Evolutionary conservation across 108 stramenopile species (phyloP).

Genomic region (Cylindrotheca closterium): DNA sequence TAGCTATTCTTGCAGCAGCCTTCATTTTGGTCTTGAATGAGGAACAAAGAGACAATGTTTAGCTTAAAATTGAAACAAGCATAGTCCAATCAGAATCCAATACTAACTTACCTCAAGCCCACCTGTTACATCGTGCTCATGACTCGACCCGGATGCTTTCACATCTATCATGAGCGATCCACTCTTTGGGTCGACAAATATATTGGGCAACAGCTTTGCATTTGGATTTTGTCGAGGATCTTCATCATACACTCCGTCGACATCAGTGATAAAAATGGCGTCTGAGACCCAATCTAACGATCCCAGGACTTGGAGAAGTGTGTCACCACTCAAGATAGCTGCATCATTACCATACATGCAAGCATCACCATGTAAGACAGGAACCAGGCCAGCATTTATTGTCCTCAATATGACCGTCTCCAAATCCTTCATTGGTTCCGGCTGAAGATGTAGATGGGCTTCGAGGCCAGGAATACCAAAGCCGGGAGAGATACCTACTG

Average conservation of each 20-base stretch:
- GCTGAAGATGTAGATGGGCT: conserved; percentile 30
- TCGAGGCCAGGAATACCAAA: conserved; percentile 45
- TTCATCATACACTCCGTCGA: conserved; percentile 66
- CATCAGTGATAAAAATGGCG: conserved; percentile 76
- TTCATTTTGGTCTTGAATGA: conserved; percentile 46
- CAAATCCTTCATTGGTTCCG: conserved; percentile 22
- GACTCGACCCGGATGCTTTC: conserved; percentile 58
- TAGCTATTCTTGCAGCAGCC: conserved; percentile 54
- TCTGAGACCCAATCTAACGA: conserved; percentile 12
- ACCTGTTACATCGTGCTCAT: conserved; percentile 84
- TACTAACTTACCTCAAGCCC: conserved; percentile 47
- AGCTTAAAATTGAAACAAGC: neutral
- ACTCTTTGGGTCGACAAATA: conserved; percentile 39
- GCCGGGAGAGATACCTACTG: conserved; percentile 74
- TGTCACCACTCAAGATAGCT: conserved; percentile 74
- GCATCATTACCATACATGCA: conserved; percentile 62
- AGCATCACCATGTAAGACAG: conserved; percentile 84
- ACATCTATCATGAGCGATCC: conserved; percentile 29
- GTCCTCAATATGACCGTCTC: conserved; percentile 34
- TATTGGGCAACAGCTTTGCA: conserved; percentile 43
- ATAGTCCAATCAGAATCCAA: neutral
- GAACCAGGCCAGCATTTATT: conserved; percentile 66
- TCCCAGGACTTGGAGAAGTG: conserved; percentile 52
- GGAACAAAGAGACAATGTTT: neutral
- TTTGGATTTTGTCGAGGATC: conserved; percentile 54